Conservation (phyloP, 345 rosid species). For the Populus deltoides region DNA sequence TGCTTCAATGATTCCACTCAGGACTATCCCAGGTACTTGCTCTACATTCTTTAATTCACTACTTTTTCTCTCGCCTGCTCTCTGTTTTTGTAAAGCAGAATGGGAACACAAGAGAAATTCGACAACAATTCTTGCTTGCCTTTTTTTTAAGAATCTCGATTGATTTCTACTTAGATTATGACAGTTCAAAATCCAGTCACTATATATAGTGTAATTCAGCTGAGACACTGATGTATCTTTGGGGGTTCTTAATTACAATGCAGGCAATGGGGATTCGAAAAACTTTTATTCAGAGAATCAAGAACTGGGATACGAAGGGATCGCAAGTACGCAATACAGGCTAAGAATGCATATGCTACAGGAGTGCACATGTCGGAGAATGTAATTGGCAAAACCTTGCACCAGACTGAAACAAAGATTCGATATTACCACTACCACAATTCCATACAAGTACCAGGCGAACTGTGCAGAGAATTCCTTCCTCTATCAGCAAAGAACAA, state of each 20-base stretch:
- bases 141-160: no score
- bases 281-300: constrained; percentile 69
- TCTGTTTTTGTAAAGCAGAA: not conserved
- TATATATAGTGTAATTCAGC: not conserved
- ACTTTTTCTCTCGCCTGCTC: not conserved
- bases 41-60: not conserved
- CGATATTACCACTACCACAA: constrained; percentile 82
- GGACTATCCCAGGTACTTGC: constrained; percentile 51
- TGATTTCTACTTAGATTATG: not conserved
- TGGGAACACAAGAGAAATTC: no score
- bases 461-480: constrained; percentile 60
- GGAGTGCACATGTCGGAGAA: constrained; percentile 97
- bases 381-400: constrained; percentile 63
- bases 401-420: constrained; percentile 72
- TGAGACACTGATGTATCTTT: not conserved
- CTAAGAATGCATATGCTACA: constrained; percentile 73
- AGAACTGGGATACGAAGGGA: constrained; percentile 69
- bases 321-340: constrained; percentile 82
- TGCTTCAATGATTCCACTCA: constrained; percentile 62
- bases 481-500: constrained; percentile 49
- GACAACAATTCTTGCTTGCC: no score
- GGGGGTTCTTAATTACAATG: not conserved
- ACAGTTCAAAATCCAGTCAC: not conserved
- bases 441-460: constrained; percentile 54
- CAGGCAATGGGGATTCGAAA: constrained; percentile 97